phyloP scores from a whole-genome alignment of 73 alveolate genomes.

The Tetrahymena malaccensis region DNA sequence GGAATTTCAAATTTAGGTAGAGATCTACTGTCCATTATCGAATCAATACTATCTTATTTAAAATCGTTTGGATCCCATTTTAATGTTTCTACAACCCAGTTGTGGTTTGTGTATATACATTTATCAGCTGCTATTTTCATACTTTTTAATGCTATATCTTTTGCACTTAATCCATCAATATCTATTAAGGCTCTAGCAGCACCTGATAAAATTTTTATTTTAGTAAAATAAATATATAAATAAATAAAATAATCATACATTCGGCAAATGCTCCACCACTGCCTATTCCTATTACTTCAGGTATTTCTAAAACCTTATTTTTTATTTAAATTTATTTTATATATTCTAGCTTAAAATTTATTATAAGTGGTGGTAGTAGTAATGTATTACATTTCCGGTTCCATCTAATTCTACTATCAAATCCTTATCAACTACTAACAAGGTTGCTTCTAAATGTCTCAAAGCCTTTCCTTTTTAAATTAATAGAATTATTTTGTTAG shows the following conservation, averaged over 20 bases:
- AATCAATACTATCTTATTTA: not conserved
- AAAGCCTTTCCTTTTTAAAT: not conserved
- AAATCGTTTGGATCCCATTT: constrained; percentile 7
- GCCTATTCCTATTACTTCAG: constrained; percentile 46
- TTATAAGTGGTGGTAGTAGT: not conserved
- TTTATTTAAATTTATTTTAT: not conserved
- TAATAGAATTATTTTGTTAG: not conserved
- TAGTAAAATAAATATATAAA: not conserved
- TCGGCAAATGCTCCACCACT: constrained; percentile 67
- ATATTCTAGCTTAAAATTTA: not conserved
- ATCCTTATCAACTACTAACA: constrained; percentile 51
- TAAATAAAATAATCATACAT: not conserved
- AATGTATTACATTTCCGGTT: constrained; percentile 41
- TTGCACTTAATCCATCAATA: constrained; percentile 39
- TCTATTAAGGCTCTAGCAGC: constrained; percentile 61
- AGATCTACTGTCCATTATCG: not conserved
- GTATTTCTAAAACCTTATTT: not conserved
- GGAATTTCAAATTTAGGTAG: not conserved
- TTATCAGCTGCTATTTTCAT: constrained; percentile 73
- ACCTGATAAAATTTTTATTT: not conserved
- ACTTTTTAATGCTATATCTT: constrained; percentile 49
- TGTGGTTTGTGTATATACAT: constrained; percentile 55
- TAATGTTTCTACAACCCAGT: constrained; percentile 28
- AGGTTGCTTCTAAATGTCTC: constrained; percentile 36
- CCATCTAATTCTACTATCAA: constrained; percentile 53